Evolutionary conservation across 108 stramenopile genomes (phyloP), one percentile per base, ranked within the genome.

Genomic region (Cyclotella choctawhatcheeana): DNA sequence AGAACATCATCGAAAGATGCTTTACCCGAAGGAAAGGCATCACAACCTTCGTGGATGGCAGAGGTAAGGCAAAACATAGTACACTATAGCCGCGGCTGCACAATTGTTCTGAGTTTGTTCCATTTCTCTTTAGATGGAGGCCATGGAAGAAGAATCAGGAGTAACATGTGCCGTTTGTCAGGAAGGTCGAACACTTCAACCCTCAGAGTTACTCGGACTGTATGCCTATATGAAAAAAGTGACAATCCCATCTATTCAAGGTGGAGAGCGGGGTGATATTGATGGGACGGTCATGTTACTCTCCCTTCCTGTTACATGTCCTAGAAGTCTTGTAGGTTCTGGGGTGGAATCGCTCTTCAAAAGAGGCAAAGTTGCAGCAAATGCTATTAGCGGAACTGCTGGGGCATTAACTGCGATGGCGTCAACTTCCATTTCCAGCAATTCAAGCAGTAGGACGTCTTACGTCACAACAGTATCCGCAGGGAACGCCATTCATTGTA

Each of bases 201-300:
- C 93, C n/a, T 74, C 84, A 14, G 89, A 90, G 55, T 62, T 94
- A 17, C 74, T 94, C 33, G 93, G 90, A n/a, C 61, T 94, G 56
- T 94, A 94, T 71, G 87, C 86, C 25, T 94, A 82, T 56, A 84
- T 90, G 48, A 91, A 90, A 75, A 94, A 92, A 66, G 88, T 94
- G 1, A 50, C 86, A 3, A 79, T 92, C 22, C 71, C 88, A 31
- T 63, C 65, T 2, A 73, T 63, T 22, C 80, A 88, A 64, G 83
- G 84, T 35, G 88, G 86, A 27, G 67, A 66, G 7, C 64, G 74
- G 37, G 56, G 54, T 31, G 74, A 69, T 59, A 81, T 90, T 32
- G 93, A 94, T 61, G 93, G 93, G 6, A 85, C 89, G 8, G 54
- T 65, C 6, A 55, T 94, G 76, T 64, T 94, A 17, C 58, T 80